Conservation (phyloP, 2,329 filamentous ascomycete species). For the Chaetomiaceae sp. region DNA sequence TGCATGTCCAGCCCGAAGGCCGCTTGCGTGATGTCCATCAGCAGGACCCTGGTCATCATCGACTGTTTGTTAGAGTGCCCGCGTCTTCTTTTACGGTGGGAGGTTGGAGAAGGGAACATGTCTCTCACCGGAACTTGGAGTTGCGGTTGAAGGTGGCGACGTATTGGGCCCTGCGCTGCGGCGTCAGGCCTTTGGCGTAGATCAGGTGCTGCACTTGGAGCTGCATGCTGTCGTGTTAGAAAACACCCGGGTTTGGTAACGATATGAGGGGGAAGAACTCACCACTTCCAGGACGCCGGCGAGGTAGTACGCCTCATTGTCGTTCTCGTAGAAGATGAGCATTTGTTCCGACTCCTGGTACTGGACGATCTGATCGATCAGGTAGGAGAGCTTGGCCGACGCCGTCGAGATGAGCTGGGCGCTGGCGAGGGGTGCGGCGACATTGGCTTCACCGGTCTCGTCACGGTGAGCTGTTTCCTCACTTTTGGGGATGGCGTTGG, state of each 20-base stretch:
- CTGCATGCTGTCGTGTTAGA: constrained; percentile 27
- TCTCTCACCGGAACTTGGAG: constrained; percentile 48
- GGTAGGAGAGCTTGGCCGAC: constrained; percentile 81
- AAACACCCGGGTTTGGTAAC: background rate
- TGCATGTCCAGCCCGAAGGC: constrained; percentile 83
- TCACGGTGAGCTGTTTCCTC: constrained; percentile 21
- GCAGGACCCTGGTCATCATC: constrained; percentile 53
- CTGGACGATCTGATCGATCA: constrained; percentile 64
- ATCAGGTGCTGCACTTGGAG: constrained; percentile 57
- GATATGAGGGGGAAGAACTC: constrained; percentile 24
- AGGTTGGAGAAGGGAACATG: background rate
- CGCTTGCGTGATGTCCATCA: constrained; percentile 89
- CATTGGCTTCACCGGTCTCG: constrained; percentile 14
- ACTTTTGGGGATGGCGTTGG: constrained; percentile 3
- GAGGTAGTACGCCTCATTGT: constrained; percentile 81
- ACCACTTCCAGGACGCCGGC: constrained; percentile 73
- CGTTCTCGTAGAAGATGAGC: constrained; percentile 85
- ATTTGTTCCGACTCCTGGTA: constrained; percentile 74
- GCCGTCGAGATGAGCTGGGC: constrained; percentile 69
- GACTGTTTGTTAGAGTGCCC: background rate
- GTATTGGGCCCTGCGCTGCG: constrained; percentile 63
- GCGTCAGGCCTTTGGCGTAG: constrained; percentile 58
- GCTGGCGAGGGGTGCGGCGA: constrained; percentile 46
- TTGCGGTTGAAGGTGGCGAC: constrained; percentile 71
- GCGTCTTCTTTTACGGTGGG: background rate